Evolutionary conservation across 192 early-diverging fungal genomes (phyloP), one percentile per base, ranked within the genome.

Genomic region (Linnemannia hyalina): DNA sequence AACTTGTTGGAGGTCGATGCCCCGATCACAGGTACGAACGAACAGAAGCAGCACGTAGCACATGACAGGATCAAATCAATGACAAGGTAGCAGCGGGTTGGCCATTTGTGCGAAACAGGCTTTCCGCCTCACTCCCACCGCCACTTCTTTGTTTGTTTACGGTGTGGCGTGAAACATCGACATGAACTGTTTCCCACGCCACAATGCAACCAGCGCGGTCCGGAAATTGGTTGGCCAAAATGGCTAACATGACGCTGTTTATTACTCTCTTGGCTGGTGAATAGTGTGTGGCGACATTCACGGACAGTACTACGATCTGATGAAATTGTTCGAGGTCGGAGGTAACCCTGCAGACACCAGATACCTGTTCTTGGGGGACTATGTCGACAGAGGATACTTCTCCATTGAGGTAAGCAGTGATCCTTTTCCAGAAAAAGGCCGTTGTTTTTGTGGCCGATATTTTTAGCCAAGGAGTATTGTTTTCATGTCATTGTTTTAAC

Each of bases 291-390:
- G 98, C 60, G 98, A 99, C 89, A 95, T 99, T 78, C 98, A 99
- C 87, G 98, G 98, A n/a, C 98, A 99, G 82, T 99, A 94, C 83
- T 99, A 94, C 86, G 98, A 99, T 88, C 89, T 99, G 82, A 96
- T 99, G 96, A 98, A 99, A 88, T 92, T 99, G 38, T 97, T 99
- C 90, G 97, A 98, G 83, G 97, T 99, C 11, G 98, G 98, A 54
- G 98, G 98, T 63, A 95, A 97, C 86, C 97, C 97, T 23, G 95
- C 94, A 3, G 94, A 92, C 41, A 99, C 98, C 4, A 90, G 95
- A 38, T 99, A 99, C 82, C 91, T 99, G 32, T 99, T 99, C 76
- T 85, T 99, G 76, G 98, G 98, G 42, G 98, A 99, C 86, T 99
- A 98, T 89, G 98, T 99, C 9, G 98, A 98, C 86, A 91, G 98